Evolutionary conservation across 2,329 filamentous ascomycete genomes (phyloP).

Genomic region (Phaeoacremonium minimum): DNA sequence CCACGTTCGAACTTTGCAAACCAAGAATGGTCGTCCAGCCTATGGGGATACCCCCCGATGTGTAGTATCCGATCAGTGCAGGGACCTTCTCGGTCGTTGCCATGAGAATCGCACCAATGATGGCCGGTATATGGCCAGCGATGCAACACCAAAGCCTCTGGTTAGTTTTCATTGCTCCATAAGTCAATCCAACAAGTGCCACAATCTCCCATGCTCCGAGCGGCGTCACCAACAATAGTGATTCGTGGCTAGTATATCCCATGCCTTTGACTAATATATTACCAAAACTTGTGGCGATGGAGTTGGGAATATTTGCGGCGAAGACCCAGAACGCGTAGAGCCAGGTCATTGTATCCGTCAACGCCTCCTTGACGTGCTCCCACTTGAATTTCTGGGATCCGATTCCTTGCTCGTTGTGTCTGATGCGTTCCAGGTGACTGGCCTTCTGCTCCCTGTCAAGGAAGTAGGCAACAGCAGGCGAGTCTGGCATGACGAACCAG

Average conservation of each 20-base stretch:
- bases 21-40: conserved; percentile 31
- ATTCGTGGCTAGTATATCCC: conserved; percentile 25
- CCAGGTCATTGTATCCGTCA: conserved; percentile 28
- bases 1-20: conserved; percentile 27
- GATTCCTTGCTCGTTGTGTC: conserved; percentile 28
- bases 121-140: conserved; percentile 25
- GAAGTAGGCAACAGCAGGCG: conserved; percentile 23
- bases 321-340: conserved; percentile 28
- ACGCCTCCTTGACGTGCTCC: conserved; percentile 25
- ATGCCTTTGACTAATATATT: conserved; percentile 30
- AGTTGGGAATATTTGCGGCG: conserved; percentile 30
- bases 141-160: conserved; percentile 28
- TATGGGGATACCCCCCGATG: conserved; percentile 29
- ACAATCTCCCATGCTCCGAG: conserved; percentile 31
- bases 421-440: conserved; percentile 23
- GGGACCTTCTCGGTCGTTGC: conserved; percentile 28
- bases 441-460: conserved; percentile 24
- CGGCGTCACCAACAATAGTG: conserved; percentile 29
- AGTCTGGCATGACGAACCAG: conserved; percentile 29
- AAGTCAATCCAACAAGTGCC: conserved; percentile 27
- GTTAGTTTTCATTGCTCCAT: conserved; percentile 26
- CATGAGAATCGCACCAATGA: conserved; percentile 31
- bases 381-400: conserved; percentile 26
- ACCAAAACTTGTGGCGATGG: conserved; percentile 28
- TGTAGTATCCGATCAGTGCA: conserved; percentile 29